Conservation (phyloP, 495 filamentous ascomycete genomes). For the Neurospora sp. region DNA sequence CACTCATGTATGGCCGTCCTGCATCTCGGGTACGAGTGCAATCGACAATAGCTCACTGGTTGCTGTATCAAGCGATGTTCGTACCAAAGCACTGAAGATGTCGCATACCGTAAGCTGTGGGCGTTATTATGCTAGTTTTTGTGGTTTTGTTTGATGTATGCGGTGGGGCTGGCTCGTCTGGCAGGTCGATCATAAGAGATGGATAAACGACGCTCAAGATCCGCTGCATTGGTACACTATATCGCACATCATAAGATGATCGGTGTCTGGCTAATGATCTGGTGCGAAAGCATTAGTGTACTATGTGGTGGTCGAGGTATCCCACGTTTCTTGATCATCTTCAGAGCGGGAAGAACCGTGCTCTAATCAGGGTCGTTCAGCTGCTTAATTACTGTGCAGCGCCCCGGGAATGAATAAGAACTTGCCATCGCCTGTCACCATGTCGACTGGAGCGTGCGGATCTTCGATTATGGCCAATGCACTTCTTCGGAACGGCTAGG, state of each 20-base stretch:
- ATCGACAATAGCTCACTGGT: not conserved
- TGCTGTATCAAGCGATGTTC: not conserved
- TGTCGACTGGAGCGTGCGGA: not conserved
- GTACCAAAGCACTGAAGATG: not conserved
- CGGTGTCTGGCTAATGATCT: not conserved
- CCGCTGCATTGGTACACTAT: not conserved
- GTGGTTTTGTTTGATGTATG: not conserved
- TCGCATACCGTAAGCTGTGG: not conserved
- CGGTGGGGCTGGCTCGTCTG: not conserved
- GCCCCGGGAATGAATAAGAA: not conserved
- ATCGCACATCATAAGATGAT: not conserved
- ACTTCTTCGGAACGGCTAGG: not conserved
- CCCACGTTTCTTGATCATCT: not conserved
- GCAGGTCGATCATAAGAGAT: not conserved
- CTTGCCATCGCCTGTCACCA: not conserved
- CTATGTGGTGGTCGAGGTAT: not conserved
- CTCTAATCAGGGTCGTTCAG: not conserved
- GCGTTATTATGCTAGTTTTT: not conserved
- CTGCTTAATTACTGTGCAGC: not conserved
- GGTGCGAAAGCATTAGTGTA: not conserved
- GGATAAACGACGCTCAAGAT: not conserved
- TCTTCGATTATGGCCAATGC: not conserved
- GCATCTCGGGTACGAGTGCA: not conserved
- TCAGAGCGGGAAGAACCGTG: not conserved
- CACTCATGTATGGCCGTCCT: not conserved